Conservation (phyloP, 78 protist genomes). For the Dictyostelium purpureum region DNA sequence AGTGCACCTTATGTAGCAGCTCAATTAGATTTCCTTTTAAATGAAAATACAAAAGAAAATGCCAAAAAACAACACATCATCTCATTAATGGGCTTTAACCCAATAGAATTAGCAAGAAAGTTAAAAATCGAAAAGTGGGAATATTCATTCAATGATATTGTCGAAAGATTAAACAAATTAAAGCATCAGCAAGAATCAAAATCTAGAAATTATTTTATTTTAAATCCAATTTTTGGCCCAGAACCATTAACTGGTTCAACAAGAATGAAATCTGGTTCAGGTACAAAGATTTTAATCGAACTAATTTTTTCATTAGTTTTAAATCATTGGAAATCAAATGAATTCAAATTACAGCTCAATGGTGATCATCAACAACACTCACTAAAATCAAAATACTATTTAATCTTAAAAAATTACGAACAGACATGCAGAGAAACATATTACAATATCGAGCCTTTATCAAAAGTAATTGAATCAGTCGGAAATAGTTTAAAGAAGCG, state of each 20-base stretch:
- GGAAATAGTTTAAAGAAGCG: not conserved
- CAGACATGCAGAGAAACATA: slow-evolving; percentile 38
- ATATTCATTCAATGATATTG: slow-evolving; percentile 50
- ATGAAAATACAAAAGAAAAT: not conserved
- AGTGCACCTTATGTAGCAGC: slow-evolving; percentile 93
- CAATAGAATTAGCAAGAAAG: slow-evolving; percentile 78
- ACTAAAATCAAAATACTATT: not conserved
- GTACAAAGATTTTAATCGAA: slow-evolving; percentile 83
- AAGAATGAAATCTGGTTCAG: slow-evolving; percentile 92
- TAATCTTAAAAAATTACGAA: slow-evolving; percentile 39
- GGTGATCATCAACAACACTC: not conserved
- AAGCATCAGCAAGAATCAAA: not conserved
- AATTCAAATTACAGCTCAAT: not conserved
- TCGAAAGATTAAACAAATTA: not conserved
- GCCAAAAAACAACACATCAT: not conserved
- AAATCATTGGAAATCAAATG: not conserved
- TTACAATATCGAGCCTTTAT: not conserved
- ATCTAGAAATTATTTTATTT: not conserved
- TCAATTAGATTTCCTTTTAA: slow-evolving; percentile 52
- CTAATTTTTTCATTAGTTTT: slow-evolving; percentile 7
- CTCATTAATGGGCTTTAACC: slow-evolving; percentile 90
- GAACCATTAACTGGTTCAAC: slow-evolving; percentile 93
- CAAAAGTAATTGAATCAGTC: slow-evolving; percentile 10
- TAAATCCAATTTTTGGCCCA: slow-evolving; percentile 92
- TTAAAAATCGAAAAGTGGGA: slow-evolving; percentile 77